phyloP scores from a whole-genome alignment of 805 yeast genomes.

The Yamadazyma insecticola region DNA sequence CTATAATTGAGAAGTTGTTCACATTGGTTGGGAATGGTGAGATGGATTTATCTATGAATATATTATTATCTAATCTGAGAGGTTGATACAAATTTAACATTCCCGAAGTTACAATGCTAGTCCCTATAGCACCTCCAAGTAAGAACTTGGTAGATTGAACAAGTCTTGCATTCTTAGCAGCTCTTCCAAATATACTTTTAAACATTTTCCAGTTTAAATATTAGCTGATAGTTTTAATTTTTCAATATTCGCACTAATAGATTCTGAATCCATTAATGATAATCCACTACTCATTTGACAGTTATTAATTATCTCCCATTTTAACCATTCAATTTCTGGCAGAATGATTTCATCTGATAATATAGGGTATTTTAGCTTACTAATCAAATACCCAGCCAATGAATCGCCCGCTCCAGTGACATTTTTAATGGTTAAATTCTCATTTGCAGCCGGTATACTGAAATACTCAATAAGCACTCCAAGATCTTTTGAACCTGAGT shows the following conservation, averaged over 20 bases:
- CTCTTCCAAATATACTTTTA: constrained; percentile 2
- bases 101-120: constrained; percentile 2
- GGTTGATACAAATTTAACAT: constrained; percentile 8
- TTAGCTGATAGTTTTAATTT: too few relatives aligned
- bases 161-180: neutral
- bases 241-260: constrained; percentile 23
- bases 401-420: constrained; percentile 93
- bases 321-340: constrained; percentile 25
- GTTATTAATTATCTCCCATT: constrained; percentile 28
- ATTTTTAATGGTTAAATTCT: constrained; percentile 39
- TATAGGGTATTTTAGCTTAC: constrained; percentile 15
- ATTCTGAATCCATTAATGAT: constrained; percentile 14
- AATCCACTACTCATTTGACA: constrained; percentile 39
- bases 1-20: constrained; percentile 53
- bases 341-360: neutral
- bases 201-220: constrained; percentile 2
- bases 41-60: constrained; percentile 43
- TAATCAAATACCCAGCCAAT: constrained; percentile 58
- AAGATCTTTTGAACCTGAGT: too few relatives aligned
- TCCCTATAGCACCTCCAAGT: constrained; percentile 3
- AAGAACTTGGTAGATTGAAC: neutral
- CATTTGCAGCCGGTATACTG: constrained; percentile 34
- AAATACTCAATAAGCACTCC: constrained; percentile 70
- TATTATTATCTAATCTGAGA: constrained; percentile 8
- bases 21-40: constrained; percentile 41